Percentiles rank a stretch among this genome's conserved stretches.
Conservation (phyloP, 352 stramenopile genomes). For the Discostella stelligera region DNA sequence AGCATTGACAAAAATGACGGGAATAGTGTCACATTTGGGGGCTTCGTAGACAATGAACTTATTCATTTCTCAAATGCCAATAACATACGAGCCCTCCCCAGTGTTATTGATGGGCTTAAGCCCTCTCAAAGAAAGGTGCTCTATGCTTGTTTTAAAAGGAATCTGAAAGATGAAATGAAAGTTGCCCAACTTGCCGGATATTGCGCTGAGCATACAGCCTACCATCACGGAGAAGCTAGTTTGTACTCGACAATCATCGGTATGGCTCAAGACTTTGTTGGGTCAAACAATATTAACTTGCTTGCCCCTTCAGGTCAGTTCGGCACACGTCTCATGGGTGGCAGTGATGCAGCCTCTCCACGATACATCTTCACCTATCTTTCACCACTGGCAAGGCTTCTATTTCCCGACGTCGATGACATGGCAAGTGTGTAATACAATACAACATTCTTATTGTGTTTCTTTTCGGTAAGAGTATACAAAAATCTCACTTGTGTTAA, state of each 20-base stretch:
- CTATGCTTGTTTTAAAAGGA: conserved; percentile 97
- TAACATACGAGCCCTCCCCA: conserved; percentile 95
- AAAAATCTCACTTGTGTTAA: conserved; percentile 67
- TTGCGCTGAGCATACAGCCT: conserved; percentile 96
- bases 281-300: conserved; percentile 96
- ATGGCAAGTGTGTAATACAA: conserved; percentile 29
- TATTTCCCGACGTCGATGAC: conserved; percentile 98
- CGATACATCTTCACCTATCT: conserved; percentile 99
- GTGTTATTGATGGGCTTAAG: conserved; percentile 96
- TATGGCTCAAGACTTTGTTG: conserved; percentile 98
- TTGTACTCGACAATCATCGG: conserved; percentile 93
- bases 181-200: conserved; percentile 95
- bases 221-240: conserved; percentile 96
- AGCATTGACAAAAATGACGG: conserved; percentile 79
- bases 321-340: conserved; percentile 93
- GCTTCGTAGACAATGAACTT: conserved; percentile 98
- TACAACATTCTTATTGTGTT: not conserved
- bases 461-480: not conserved
- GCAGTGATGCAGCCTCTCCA: conserved; percentile 93
- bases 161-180: conserved; percentile 90
- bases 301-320: conserved; percentile 96
- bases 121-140: conserved; percentile 98
- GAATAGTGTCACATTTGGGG: conserved; percentile 88
- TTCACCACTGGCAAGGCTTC: conserved; percentile 89
- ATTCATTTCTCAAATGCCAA: conserved; percentile 98